Base-by-base conservation (phyloP, 306 rosid genomes). In the Sicyos edulis region DNA sequence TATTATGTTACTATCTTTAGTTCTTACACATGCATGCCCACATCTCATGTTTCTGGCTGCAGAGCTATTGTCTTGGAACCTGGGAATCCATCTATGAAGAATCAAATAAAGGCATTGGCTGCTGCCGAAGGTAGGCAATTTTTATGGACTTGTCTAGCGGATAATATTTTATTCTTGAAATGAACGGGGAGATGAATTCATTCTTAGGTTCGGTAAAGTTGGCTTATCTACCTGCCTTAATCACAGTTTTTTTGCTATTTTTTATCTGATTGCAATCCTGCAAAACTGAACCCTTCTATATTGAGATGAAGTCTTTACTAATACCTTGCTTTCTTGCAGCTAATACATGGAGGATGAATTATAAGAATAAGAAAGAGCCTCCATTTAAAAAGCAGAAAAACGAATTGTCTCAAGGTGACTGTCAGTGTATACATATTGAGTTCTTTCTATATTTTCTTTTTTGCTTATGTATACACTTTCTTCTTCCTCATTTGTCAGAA, bases 41-140 rank as follows among this genome's bases (percentile, higher is more conserved):
- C 21, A 16, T 42, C 16, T 70, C 70, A 61, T 59, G 74, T 80
- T 85, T 34, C 76, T 75, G 78, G 77, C 55, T 10, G 71, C 96
- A 93, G 98, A 82, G 84, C 99, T 77, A 89, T 91, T 80, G 89
- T 95, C 77, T 77, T 95, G 76, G 99, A 95, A 66, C 92, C 80
- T 32, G 97, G 87, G 79, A 91, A 86, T 78, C 96, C 95, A 7
- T 76, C 96, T 53, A 82, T 70, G 89, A 86, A 86, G 85, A 87
- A 81, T 79, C 96, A 91, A 69, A 56, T 77, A 73, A 85, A 89
- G 85, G 84, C 79, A 74, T 56, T 87, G 52, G 88, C 82, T 77
- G 96, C 96, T 82, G 91, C 81, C 75, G 87, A 88, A 78, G 79
- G 99, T 91, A 84, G 76, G 78, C 74, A 76, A 72, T 59, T 57